Conservation (phyloP, 352 stramenopile genomes). For the Pythium aphanidermatum region DNA sequence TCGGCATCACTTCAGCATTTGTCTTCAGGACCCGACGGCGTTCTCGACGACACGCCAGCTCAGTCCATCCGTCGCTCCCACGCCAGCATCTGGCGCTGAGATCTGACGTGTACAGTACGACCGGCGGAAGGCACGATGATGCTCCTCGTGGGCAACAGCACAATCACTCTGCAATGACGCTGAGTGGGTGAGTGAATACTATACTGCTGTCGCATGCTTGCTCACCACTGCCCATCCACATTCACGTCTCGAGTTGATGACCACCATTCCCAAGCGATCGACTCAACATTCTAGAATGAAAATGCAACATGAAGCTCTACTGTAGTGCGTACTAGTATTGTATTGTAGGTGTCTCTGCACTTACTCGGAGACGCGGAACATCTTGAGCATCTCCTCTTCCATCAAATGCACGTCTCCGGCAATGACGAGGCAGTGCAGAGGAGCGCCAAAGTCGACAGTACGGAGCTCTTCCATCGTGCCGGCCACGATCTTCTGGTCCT, state of each 20-base stretch:
- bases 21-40: constrained; percentile 4
- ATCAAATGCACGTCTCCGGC: constrained; percentile 94
- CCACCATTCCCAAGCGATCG: no score
- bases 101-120: constrained; percentile 27
- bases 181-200: no score
- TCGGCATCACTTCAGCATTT: constrained; percentile 17
- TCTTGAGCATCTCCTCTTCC: constrained; percentile 90
- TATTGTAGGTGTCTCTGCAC: no score
- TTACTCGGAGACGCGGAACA: constrained; percentile 38
- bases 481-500: constrained; percentile 91
- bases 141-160: no score
- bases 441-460: constrained; percentile 92
- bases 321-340: no score
- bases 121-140: no score
- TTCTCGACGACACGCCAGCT: background rate
- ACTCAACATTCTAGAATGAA: no score
- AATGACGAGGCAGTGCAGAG: constrained; percentile 97
- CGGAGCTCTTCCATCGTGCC: constrained; percentile 94
- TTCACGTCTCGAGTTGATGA: no score
- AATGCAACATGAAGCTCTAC: no score
- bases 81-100: constrained; percentile 17
- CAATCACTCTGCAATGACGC: no score
- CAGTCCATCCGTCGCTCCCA: background rate
- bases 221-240: no score
- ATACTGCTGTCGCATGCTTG: no score